phyloP scores from a whole-genome alignment of 106 monocot species.

The Dioscorea dumetorum region DNA sequence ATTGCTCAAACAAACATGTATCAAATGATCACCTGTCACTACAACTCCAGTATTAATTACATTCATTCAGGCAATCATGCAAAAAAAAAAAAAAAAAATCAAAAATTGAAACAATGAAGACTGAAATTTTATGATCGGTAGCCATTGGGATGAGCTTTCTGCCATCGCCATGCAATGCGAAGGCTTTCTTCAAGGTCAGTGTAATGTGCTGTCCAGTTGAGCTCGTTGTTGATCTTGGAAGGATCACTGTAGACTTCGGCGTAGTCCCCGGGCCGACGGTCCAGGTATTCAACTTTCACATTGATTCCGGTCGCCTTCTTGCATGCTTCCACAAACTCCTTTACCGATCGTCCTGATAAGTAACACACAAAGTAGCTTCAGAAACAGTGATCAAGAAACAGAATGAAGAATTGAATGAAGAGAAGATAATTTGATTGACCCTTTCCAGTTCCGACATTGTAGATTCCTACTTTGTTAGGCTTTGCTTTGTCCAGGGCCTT shows the following conservation, averaged over 20 bases:
- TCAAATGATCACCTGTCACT: too few species aligned
- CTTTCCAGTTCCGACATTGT: slow-evolving; percentile 18
- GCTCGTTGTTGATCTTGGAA: slow-evolving; percentile 10
- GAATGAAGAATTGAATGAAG: background rate
- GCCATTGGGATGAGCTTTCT: slow-evolving; percentile 8
- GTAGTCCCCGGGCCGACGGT: slow-evolving; percentile 15
- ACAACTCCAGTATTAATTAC: too few species aligned
- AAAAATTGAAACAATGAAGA: background rate
- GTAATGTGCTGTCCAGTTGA: slow-evolving; percentile 11
- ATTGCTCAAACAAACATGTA: too few species aligned
- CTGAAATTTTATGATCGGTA: background rate
- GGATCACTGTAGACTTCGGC: slow-evolving; percentile 14
- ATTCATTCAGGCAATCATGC: too few species aligned
- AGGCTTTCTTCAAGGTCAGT: slow-evolving; percentile 12
- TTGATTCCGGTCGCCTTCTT: slow-evolving; percentile 13
- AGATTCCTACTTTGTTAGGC: slow-evolving; percentile 10
- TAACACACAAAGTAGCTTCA: background rate
- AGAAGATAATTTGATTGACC: background rate
- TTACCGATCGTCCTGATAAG: slow-evolving; percentile 12
- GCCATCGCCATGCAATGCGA: slow-evolving; percentile 14
- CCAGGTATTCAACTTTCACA: slow-evolving; percentile 10
- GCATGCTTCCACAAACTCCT: slow-evolving; percentile 19
- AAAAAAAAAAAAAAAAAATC: too few species aligned
- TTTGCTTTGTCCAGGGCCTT: slow-evolving; percentile 13
- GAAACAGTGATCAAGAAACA: background rate